Evolutionary conservation across 305 asterid species (phyloP), one percentile per base, ranked within the genome.

Genomic region (Rubia peregrina): DNA sequence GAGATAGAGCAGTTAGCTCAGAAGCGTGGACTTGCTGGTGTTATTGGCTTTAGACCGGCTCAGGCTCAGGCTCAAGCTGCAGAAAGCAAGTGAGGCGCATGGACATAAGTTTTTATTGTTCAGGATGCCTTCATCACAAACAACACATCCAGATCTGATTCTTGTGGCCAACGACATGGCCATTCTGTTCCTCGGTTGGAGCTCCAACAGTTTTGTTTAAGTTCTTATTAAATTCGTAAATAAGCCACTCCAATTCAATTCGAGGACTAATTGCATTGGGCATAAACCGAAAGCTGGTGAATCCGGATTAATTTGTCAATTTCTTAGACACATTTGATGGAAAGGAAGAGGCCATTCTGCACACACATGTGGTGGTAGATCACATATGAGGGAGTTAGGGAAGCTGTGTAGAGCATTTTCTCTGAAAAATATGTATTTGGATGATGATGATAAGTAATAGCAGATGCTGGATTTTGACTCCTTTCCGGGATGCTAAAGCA

Each of bases 1-100:
- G 97, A 90, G 79, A 78, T 93, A 44, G 97, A 93, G 73, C 85
- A 83, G 75, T 81, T 89, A 49, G 97, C 97, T 49, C 80, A 74
- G 79, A 84, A 83, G 62, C 85, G 81, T 6, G 97, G 98, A 43
- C 89, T 85, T 65, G 71, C 87, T 13, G 97, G 98, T 74, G 85
- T 81, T 65, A 83, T 93, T 76, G 82, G 60, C 72, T 77, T 86
- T 78, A 83, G 82, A 51, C 6, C 59, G 3, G 9, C 24, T 51
- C 59, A 51, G 59, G 36, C 36, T 75, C 68, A 74, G 12, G 77
- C 81, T 62, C 85, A 76, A 2, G 60, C 80, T 61, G 88, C 79
- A 78, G 89, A 82, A 70, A 74, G 82, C 80, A 90, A 84, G 84
- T 75, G 84, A 3, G 72, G 80, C 22, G 79, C 84, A 40, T 81